Percentiles rank a stretch among this genome's conserved stretches.
Evolutionary conservation across 805 yeast species (phyloP).

Genomic region (Suhomyces prunicola): DNA sequence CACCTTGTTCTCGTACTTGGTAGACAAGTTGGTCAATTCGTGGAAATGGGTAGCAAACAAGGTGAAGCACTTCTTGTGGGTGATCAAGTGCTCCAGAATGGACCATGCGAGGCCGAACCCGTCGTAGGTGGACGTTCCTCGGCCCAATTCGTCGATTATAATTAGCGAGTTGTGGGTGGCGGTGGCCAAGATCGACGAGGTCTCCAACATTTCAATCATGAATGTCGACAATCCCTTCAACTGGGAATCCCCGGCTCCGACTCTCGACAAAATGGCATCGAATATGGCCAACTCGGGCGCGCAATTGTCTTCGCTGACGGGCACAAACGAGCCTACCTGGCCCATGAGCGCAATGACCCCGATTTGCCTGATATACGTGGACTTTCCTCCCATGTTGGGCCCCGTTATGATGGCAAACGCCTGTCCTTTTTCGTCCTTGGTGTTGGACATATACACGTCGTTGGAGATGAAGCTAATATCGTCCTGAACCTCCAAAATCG

Average conservation of each 20-base stretch:
- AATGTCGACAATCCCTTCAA: conserved; percentile 95
- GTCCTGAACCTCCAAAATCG: conserved; percentile 90
- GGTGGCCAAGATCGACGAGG: conserved; percentile 78
- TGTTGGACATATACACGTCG: conserved; percentile 65
- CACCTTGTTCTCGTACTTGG: conserved; percentile 54
- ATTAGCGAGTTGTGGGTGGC: conserved; percentile 78
- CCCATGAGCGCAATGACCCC: conserved; percentile 86
- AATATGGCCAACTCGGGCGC: conserved; percentile 75
- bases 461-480: conserved; percentile 88
- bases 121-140: conserved; percentile 88
- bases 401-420: conserved; percentile 89
- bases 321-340: conserved; percentile 87
- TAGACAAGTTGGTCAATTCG: conserved; percentile 80
- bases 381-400: conserved; percentile 97
- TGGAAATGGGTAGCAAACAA: conserved; percentile 97
- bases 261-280: conserved; percentile 91
- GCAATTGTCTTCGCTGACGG: conserved; percentile 44
- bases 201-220: conserved; percentile 95
- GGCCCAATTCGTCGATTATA: conserved; percentile 91
- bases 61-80: conserved; percentile 69
- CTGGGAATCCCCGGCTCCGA: conserved; percentile 99
- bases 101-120: conserved; percentile 99
- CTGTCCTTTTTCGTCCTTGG: conserved; percentile 33
- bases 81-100: conserved; percentile 80
- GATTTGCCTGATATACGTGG: conserved; percentile 85